These are phyloP conservation scores for Aureobasidium musti DNA, from an alignment of 2,329 filamentous ascomycete genomes.

Conservation along the genomic window DNA sequence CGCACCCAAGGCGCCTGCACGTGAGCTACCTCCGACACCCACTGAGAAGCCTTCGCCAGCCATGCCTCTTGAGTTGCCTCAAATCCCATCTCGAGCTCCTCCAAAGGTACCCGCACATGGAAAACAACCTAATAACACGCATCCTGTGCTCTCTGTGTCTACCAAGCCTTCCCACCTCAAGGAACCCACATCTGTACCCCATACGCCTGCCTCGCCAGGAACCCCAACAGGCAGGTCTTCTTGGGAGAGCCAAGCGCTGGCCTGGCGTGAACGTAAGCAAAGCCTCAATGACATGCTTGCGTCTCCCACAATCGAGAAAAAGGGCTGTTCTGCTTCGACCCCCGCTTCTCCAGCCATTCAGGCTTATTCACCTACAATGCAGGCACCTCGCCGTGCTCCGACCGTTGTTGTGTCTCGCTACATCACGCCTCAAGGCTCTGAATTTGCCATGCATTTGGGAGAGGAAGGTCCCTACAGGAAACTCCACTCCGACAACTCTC, in stretches of 20 bases:
- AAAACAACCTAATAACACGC: not conserved
- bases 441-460: constrained; percentile 29
- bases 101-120: constrained; percentile 9
- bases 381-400: constrained; percentile 33
- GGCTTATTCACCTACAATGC: constrained; percentile 12
- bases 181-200: not conserved
- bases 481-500: constrained; percentile 10
- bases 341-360: constrained; percentile 4
- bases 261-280: constrained; percentile 38
- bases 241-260: constrained; percentile 39
- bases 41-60: not conserved
- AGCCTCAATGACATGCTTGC: constrained; percentile 32
- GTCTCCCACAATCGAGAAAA: constrained; percentile 12
- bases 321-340: not conserved
- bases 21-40: not conserved
- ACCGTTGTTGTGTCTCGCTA: constrained; percentile 42
- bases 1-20: not conserved
- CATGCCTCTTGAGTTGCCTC: not conserved
- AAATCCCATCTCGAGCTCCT: constrained; percentile 3
- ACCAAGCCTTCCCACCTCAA: not conserved
- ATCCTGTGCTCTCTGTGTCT: not conserved
- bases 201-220: constrained; percentile 8
- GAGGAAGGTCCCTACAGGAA: constrained; percentile 22
- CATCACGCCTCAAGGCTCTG: constrained; percentile 35
- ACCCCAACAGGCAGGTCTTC: constrained; percentile 19